Percentiles rank a stretch among this genome's conserved stretches.
Evolutionary conservation across 768 basidiomycete genomes (phyloP).

Genomic region (Cystofilobasidium capitatum): DNA sequence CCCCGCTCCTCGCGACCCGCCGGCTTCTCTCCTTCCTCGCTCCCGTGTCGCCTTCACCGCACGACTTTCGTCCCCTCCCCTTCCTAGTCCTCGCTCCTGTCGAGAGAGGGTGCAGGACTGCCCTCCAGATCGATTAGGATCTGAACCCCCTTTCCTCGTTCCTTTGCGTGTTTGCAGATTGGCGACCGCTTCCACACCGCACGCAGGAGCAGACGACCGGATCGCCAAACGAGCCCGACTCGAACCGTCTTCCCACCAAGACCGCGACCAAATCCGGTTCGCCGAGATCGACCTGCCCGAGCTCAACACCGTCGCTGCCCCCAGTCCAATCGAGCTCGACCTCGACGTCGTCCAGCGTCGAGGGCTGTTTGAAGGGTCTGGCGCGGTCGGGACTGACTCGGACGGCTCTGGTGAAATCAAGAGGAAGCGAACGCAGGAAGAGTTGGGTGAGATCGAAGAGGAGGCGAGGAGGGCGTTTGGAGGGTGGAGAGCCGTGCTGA

Average conservation of each 20-base stretch:
- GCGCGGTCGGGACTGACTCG: constrained; percentile 27
- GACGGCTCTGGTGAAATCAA: constrained; percentile 28
- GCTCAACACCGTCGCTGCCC: constrained; percentile 57
- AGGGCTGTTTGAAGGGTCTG: constrained; percentile 65
- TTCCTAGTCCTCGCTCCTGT: background rate
- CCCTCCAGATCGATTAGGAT: background rate
- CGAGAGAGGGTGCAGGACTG: too few relatives aligned
- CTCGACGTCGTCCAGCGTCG: constrained; percentile 64
- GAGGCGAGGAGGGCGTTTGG: constrained; percentile 47
- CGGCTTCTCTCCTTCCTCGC: background rate
- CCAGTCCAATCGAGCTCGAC: constrained; percentile 65
- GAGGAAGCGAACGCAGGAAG: constrained; percentile 41
- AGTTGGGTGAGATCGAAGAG: constrained; percentile 46
- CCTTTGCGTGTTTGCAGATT: background rate
- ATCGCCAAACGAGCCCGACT: constrained; percentile 7
- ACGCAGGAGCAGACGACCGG: constrained; percentile 1
- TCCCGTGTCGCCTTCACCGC: background rate
- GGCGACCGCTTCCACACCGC: background rate
- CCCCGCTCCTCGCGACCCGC: background rate
- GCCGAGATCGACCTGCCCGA: constrained; percentile 75
- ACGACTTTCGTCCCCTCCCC: too few relatives aligned
- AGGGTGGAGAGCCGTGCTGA: constrained; percentile 53
- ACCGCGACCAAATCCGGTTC: background rate
- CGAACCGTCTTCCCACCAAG: background rate
- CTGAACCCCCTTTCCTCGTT: constrained; percentile 6